These are phyloP conservation scores for Paramyrothecium roridum DNA, from an alignment of 2,329 filamentous ascomycete genomes.

Conservation along the genomic window DNA sequence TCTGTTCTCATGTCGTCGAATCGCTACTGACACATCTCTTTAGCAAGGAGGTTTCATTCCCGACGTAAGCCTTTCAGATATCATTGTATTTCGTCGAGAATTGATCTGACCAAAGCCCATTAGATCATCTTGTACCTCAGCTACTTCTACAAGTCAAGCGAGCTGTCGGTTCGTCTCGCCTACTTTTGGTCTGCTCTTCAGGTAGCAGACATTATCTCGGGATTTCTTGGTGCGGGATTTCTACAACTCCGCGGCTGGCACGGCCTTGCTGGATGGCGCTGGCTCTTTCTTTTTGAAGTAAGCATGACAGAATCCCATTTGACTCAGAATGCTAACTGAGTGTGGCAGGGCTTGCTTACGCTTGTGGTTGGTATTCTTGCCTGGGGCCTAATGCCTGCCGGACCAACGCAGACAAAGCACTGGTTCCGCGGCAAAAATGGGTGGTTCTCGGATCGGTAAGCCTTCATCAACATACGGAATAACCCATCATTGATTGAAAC, in stretches of 20 bases:
- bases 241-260: conserved; percentile 16
- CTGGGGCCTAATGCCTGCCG: conserved; percentile 19
- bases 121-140: conserved; percentile 19
- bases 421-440: conserved; percentile 52
- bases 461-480: background rate
- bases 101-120: conserved; percentile 2
- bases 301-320: background rate
- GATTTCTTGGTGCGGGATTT: conserved; percentile 17
- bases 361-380: conserved; percentile 15
- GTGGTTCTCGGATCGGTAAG: conserved; percentile 17
- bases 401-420: conserved; percentile 42
- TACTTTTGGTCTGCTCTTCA: conserved; percentile 10
- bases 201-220: conserved; percentile 12
- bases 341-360: conserved; percentile 20
- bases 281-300: conserved; percentile 41
- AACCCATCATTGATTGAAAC: conserved; percentile 27
- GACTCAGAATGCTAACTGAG: background rate
- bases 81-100: too few relatives aligned
- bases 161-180: conserved; percentile 11
- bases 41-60: conserved; percentile 44
- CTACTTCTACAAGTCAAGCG: conserved; percentile 35
- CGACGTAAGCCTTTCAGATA: too few relatives aligned
- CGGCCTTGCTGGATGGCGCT: conserved; percentile 19
- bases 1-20: background rate
- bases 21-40: background rate